phyloP scores from a whole-genome alignment of 768 basidiomycete genomes.

The Xerocomus spinulosus region DNA sequence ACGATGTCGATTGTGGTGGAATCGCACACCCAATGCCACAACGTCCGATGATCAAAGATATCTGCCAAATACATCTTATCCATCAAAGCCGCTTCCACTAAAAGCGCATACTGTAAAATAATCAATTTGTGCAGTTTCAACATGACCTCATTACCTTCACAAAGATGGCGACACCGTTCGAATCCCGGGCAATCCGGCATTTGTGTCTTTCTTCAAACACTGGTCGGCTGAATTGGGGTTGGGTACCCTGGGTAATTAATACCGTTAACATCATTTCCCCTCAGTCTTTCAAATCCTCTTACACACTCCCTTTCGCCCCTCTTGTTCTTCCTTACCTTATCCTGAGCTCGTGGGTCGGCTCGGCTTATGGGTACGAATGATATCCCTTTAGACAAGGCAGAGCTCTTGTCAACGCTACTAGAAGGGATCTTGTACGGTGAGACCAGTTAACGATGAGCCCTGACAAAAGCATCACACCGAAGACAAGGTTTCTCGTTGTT shows the following conservation, averaged over 20 bases:
- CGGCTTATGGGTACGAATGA: background rate
- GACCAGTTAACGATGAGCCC: background rate
- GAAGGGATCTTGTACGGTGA: constrained; percentile 6
- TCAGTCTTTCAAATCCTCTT: too few species aligned
- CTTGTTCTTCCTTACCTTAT: background rate
- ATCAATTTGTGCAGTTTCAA: background rate
- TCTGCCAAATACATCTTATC: background rate
- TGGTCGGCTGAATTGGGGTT: background rate
- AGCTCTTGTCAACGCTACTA: constrained; percentile 1
- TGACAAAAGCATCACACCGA: background rate
- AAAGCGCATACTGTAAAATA: background rate
- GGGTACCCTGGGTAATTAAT: background rate
- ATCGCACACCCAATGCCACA: background rate
- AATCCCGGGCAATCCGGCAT: background rate
- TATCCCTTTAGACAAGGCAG: constrained; percentile 6
- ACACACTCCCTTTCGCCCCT: background rate
- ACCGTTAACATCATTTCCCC: too few species aligned
- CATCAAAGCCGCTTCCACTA: background rate
- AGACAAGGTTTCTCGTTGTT: constrained; percentile 27
- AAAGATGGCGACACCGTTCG: background rate
- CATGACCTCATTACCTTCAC: background rate
- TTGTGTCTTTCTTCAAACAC: background rate
- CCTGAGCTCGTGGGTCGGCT: background rate
- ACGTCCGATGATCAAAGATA: background rate
- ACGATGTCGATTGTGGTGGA: background rate